Conservation (phyloP, 768 basidiomycete genomes). For the Trametes villosa region DNA sequence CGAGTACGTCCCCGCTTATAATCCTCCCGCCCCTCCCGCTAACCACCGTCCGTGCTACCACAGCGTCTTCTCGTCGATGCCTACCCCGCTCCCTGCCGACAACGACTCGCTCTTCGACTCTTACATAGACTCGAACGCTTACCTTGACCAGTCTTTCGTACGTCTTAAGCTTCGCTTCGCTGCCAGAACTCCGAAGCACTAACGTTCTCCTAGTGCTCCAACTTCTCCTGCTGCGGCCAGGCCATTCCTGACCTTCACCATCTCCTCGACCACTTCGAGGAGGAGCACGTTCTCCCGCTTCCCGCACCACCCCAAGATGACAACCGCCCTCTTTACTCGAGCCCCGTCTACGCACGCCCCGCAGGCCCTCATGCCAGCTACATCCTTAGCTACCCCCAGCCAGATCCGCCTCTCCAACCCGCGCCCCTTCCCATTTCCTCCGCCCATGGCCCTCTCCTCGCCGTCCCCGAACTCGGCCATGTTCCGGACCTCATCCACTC, state of each 20-base stretch:
- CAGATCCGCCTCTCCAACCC: conserved; percentile 31
- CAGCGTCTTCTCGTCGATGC: conserved; percentile 2
- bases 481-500: conserved; percentile 18
- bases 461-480: conserved; percentile 11
- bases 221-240: conserved; percentile 55
- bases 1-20: background rate
- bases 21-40: background rate
- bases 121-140: conserved; percentile 11
- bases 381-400: conserved; percentile 39
- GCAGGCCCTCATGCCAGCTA: conserved; percentile 22
- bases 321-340: conserved; percentile 41
- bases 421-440: conserved; percentile 13
- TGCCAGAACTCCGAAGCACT: background rate
- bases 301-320: too few species aligned
- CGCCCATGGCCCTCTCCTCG: conserved; percentile 4
- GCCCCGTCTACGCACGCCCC: conserved; percentile 23
- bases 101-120: conserved; percentile 18
- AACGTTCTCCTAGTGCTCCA: conserved; percentile 38
- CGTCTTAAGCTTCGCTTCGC: background rate
- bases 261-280: conserved; percentile 56
- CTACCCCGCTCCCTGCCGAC: background rate
- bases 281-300: conserved; percentile 42
- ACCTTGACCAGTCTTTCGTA: conserved; percentile 18
- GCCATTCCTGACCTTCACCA: conserved; percentile 52
- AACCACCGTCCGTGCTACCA: background rate